These are phyloP conservation scores for Chaetomiaceae sp. DNA, from an alignment of 2,329 filamentous ascomycete genomes.

Conservation along the genomic window DNA sequence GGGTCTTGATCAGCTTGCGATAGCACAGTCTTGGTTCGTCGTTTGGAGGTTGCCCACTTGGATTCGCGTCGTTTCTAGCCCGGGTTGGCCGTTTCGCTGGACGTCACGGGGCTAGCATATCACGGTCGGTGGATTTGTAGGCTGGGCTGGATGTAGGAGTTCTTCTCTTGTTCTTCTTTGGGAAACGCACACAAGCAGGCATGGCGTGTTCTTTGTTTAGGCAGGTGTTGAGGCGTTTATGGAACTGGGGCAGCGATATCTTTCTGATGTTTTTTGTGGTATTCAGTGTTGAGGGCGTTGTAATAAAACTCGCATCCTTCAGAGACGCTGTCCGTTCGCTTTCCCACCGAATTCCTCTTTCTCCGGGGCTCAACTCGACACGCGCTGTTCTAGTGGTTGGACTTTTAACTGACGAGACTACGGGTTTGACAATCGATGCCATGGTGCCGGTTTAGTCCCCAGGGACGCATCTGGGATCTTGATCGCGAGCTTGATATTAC, in stretches of 20 bases:
- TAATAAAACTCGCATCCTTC: too few relatives aligned
- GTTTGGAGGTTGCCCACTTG: neutral
- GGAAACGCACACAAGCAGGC: constrained; percentile 5
- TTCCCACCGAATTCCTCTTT: too few relatives aligned
- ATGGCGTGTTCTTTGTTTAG: constrained; percentile 16
- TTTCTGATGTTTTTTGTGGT: constrained; percentile 4
- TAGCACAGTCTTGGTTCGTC: neutral
- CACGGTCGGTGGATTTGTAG: neutral
- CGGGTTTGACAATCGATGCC: too few relatives aligned
- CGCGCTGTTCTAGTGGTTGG: too few relatives aligned
- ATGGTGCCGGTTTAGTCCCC: too few relatives aligned
- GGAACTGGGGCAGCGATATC: constrained; percentile 6
- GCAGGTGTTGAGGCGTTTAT: constrained; percentile 12
- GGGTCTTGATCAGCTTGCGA: too few relatives aligned
- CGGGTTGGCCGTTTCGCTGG: neutral
- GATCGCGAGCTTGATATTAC: too few relatives aligned
- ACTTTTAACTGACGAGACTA: too few relatives aligned
- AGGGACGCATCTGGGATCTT: too few relatives aligned
- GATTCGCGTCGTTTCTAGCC: neutral
- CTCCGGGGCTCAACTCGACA: too few relatives aligned
- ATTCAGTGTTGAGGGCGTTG: constrained; percentile 12
- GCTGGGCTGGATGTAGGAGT: neutral
- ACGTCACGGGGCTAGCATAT: too few relatives aligned
- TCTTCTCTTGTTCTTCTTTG: constrained; percentile 1
- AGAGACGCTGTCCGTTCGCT: too few relatives aligned